These are phyloP conservation scores for Kockovaella imperatae DNA, from an alignment of 768 basidiomycete genomes.

Conservation along the genomic window DNA sequence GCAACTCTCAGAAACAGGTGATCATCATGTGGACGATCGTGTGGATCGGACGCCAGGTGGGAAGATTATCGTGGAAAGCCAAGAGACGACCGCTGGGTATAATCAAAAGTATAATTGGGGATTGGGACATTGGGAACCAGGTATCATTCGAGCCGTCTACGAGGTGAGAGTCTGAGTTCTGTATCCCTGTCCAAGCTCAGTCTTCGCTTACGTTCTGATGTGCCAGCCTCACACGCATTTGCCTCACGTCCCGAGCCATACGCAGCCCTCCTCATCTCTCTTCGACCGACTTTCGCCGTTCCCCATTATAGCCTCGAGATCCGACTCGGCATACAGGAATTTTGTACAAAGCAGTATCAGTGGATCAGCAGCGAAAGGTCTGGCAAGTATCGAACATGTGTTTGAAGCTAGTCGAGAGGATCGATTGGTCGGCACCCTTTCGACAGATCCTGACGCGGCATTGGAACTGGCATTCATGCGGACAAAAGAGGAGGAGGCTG, in stretches of 20 bases:
- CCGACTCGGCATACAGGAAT: background rate
- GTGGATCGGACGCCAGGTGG: conserved; percentile 3
- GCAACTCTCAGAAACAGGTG: background rate
- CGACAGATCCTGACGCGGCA: background rate
- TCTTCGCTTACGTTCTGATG: background rate
- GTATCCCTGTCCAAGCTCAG: no score
- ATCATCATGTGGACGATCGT: background rate
- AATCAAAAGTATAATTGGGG: conserved; percentile 12
- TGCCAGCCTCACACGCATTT: conserved; percentile 40
- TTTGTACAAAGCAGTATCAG: conserved; percentile 6
- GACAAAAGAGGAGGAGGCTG: conserved; percentile 4
- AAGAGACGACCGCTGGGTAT: conserved; percentile 5
- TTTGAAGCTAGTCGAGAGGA: conserved; percentile 13
- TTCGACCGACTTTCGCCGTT: background rate
- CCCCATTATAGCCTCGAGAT: background rate
- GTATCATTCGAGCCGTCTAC: conserved; percentile 28
- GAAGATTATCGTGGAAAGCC: conserved; percentile 24
- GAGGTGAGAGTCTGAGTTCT: conserved; percentile 23
- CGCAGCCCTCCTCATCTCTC: background rate
- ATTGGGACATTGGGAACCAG: conserved; percentile 23
- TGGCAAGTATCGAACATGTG: conserved; percentile 38
- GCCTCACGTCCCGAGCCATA: conserved; percentile 13
- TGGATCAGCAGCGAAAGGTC: conserved; percentile 10
- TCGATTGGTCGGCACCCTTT: background rate
- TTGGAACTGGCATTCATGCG: background rate